Base-by-base conservation (phyloP, 1,139 yeast species). In the Lodderomyces elongisporus region DNA sequence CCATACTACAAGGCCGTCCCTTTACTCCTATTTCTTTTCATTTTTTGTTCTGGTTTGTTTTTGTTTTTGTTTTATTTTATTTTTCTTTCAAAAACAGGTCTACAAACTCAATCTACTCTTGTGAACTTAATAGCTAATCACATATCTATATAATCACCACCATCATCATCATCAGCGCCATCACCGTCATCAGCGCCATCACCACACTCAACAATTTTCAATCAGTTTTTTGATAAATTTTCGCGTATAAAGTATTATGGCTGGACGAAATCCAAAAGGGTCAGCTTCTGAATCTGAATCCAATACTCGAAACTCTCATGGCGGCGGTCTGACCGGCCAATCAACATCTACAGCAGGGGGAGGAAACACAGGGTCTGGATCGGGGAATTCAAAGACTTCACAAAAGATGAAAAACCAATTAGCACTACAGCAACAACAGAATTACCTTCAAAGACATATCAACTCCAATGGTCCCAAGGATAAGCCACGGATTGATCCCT, bases 381-480 rank as follows among this genome's bases (percentile, higher is more conserved):
- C 49, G 3, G 35, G 45, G 8, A 46, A 51, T 5, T 47, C 60
- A 2, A 54, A 78, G 40, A 58, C 74, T 1, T 64, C 75, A 3
- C 66, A 74, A 27, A 74, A 74, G 44, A 75, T 76, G 2, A 64
- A 77, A 39, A 71, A 68, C 41, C 74, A 74, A 28, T 71, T 74
- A 4, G 69, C 75, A 1, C 72, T 70, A 25, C 80, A 77, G 26
- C 78, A 79, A 2, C 84, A 77, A 43, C 81, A 77, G 43, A 77
- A 74, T 42, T 74, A 62, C 35, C 56, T 79, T 8, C 64, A 77
- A 15, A 74, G 71, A 42, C 82, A 78, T 44, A 76, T 79, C 31
- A 67, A 77, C 48, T 72, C 81, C 8, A 78, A 79, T 47, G 84
- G 84, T 0, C 83, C 83, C 1, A 63, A 71, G 28, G 83, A 78